These are phyloP conservation scores for Lagerstroemia speciosa DNA, from an alignment of 345 rosid genomes.

Conservation along the genomic window DNA sequence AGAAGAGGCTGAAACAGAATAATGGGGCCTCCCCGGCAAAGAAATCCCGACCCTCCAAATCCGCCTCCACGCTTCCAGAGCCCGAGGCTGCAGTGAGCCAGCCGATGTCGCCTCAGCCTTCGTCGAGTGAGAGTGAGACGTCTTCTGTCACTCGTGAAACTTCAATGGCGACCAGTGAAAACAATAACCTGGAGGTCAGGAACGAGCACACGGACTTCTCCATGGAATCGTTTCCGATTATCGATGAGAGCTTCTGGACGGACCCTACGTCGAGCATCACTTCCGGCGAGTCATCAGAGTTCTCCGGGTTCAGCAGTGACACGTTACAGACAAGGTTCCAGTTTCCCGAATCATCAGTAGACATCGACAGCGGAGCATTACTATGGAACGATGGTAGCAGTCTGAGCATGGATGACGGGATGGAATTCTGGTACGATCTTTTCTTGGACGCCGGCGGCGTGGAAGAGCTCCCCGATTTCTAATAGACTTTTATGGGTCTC, in stretches of 20 bases:
- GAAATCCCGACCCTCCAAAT: slow-evolving; percentile 14
- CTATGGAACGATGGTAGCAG: neutral
- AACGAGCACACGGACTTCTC: slow-evolving; percentile 15
- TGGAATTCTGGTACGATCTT: slow-evolving; percentile 5
- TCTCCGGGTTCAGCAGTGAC: neutral
- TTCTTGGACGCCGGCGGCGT: neutral
- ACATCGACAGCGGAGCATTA: neutral
- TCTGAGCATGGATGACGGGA: neutral
- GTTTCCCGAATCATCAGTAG: neutral
- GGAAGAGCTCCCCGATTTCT: neutral
- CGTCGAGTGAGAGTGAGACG: slow-evolving; percentile 36
- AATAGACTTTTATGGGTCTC: neutral
- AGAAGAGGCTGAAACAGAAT: slow-evolving; percentile 48
- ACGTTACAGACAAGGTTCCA: neutral
- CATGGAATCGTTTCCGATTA: slow-evolving; percentile 31
- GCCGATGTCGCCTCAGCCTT: slow-evolving; percentile 38
- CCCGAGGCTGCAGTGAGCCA: neutral
- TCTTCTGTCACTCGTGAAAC: slow-evolving; percentile 30
- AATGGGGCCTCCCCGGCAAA: too few relatives aligned
- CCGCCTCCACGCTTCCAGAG: neutral
- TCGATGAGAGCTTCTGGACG: slow-evolving; percentile 63
- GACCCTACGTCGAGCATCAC: slow-evolving; percentile 12
- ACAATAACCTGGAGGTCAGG: slow-evolving; percentile 8
- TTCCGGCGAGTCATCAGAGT: neutral
- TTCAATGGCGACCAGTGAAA: slow-evolving; percentile 14